Base-by-base conservation (phyloP, 306 rosid genomes). In the Psophocarpus tetragonolobus region DNA sequence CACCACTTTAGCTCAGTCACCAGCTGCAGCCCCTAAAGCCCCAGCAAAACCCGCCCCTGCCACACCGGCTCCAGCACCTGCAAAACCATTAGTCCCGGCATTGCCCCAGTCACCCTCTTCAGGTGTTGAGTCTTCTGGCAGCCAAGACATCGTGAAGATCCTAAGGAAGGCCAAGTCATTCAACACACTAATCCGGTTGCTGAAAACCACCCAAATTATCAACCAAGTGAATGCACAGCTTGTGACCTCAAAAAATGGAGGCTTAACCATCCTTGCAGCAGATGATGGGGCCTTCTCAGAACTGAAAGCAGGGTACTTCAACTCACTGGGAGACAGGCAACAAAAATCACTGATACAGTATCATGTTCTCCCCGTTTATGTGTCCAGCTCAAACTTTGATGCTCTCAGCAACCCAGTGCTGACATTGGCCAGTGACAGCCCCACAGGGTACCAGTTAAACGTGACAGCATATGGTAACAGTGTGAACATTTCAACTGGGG, bases 301-400 rank as follows among this genome's bases (percentile, higher is more conserved):
- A 4, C 92, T 90, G 51, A 83, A 86, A 70, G 78, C 90, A 18
- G 92, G 94, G 10, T 88, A 84, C 65, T 89, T 88, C 64, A 90
- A 90, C 23, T 81, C 87, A 24, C 71, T 88, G 0, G 79, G 73
- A 10, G 90, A 87, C 8, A 71, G 88, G 32, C 85, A 87, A 35
- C 90, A 90, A 42, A 87, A 80, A 1, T 82, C 85, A 44, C 85
- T 88, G 12, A 48, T 90, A 5, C 96, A 87, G 50, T 90, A 26
- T 71, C 92, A 90, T 53, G 80, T 90, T 54, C 51, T 90, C 8
- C 90, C 89, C 4, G 79, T 38, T 35, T 88, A 81, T 62, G 82
- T 90, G 0, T 81, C 92, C 0, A 74, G 89, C 39, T 67, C 96
- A 5, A 90, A 90, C 75, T 88, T 90, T 42, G 91, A 90, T 67